A percentile compares a stretch with the other conserved stretches of the same genome.
phyloP scores from a whole-genome alignment of 305 asterid genomes.

The Fraxinus nigra region DNA sequence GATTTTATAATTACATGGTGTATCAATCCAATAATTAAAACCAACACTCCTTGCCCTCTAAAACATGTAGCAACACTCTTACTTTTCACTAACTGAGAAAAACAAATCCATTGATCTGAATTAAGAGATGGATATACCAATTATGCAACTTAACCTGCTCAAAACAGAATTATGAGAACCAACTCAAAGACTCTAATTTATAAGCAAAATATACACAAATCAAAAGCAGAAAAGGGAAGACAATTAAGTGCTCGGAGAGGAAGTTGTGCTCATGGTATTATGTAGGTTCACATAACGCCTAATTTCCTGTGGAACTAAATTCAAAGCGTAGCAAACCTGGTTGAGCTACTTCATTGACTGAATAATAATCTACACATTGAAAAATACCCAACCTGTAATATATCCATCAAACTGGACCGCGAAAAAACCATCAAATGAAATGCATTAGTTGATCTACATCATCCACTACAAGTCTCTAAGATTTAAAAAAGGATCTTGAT shows the following conservation, averaged over 20 bases:
- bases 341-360: neutral
- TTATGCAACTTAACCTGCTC: neutral
- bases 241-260: too few relatives aligned
- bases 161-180: neutral
- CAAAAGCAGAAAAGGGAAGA: neutral
- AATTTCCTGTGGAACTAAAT: neutral
- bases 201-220: neutral
- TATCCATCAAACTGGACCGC: slow-evolving; percentile 19
- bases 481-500: slow-evolving; percentile 32
- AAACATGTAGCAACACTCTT: neutral
- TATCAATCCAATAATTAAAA: neutral
- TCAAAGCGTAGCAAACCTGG: neutral
- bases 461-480: slow-evolving; percentile 27
- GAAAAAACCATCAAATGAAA: neutral
- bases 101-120: neutral
- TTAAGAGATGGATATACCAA: neutral
- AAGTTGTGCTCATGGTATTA: too few relatives aligned
- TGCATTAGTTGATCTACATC: slow-evolving; percentile 25
- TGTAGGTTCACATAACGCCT: neutral
- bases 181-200: neutral
- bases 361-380: neutral
- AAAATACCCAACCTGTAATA: neutral
- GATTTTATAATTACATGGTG: neutral
- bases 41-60: neutral
- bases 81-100: neutral